A percentile compares a stretch with the other conserved stretches of the same genome.
Evolutionary conservation across 148 eudicot species (phyloP).

Genomic region (Suaeda aralocaspica): DNA sequence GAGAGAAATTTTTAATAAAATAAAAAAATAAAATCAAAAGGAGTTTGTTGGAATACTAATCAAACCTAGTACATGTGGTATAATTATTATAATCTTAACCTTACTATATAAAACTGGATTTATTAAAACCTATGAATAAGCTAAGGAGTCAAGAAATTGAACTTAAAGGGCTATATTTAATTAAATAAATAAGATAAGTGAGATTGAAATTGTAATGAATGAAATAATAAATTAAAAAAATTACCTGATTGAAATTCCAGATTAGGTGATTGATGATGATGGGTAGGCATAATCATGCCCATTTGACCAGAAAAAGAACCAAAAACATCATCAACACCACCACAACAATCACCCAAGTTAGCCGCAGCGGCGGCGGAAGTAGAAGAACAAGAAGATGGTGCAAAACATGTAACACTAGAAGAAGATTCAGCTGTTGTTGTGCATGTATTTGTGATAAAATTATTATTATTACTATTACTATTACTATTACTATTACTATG

Average conservation of each 20-base stretch:
- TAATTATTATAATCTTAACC: no score
- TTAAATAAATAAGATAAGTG: background rate
- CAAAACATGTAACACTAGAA: background rate
- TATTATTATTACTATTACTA: background rate
- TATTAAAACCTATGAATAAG: background rate
- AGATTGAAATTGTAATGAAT: background rate
- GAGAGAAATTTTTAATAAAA: no score
- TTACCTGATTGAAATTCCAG: constrained; percentile 29
- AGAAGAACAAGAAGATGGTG: background rate
- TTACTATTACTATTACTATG: no score
- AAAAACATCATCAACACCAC: constrained; percentile 24
- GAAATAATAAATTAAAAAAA: no score
- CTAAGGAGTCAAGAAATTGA: background rate
- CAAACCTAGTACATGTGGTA: background rate
- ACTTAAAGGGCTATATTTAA: background rate
- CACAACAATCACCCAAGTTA: constrained; percentile 12
- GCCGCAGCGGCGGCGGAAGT: background rate
- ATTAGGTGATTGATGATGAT: constrained; percentile 10
- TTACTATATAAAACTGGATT: background rate
- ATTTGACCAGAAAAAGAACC: constrained; percentile 18
- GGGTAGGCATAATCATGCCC: constrained; percentile 8
- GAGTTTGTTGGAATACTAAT: background rate
- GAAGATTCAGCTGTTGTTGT: background rate
- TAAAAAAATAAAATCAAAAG: no score
- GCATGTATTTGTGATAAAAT: constrained; percentile 4